Conservation (phyloP, 495 filamentous ascomycete genomes). For the Monascus purpureus region DNA sequence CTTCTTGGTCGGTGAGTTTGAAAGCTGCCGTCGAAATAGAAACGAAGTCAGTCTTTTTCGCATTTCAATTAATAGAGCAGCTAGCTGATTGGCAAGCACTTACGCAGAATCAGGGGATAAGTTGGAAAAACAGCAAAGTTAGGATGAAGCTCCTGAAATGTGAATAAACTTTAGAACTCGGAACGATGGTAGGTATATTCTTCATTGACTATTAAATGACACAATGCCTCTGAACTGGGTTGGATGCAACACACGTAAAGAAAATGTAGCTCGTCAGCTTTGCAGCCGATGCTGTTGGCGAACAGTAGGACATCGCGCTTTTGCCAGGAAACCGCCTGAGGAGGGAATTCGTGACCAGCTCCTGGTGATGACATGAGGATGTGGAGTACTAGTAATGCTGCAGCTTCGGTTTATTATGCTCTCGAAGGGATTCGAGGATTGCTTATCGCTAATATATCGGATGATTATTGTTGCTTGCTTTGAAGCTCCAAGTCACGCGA, state of each 20-base stretch:
- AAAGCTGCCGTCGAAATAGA: constrained; percentile 43
- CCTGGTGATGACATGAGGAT: constrained; percentile 43
- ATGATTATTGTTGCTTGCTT: too few species aligned
- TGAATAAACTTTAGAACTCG: too few species aligned
- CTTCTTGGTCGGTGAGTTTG: constrained; percentile 63
- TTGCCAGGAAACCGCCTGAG: constrained; percentile 61
- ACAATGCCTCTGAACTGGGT: not conserved
- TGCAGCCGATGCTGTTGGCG: constrained; percentile 74
- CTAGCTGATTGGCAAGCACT: constrained; percentile 9
- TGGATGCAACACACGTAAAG: constrained; percentile 52
- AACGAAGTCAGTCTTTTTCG: constrained; percentile 1
- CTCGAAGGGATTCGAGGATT: too few species aligned
- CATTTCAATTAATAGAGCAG: not conserved
- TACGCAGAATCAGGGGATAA: constrained; percentile 71
- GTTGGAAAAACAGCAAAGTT: constrained; percentile 77
- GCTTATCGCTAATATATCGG: too few species aligned
- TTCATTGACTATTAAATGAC: too few species aligned
- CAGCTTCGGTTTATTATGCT: too few species aligned
- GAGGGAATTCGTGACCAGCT: constrained; percentile 65
- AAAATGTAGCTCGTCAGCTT: constrained; percentile 77
- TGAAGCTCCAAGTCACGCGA: too few species aligned
- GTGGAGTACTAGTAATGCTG: too few species aligned
- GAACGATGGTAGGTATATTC: too few species aligned
- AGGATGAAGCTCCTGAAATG: constrained; percentile 60
- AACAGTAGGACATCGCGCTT: constrained; percentile 81